These are phyloP conservation scores for Wickerhamomyces rabaulensis DNA, from an alignment of 805 yeast species.

Conservation along the genomic window DNA sequence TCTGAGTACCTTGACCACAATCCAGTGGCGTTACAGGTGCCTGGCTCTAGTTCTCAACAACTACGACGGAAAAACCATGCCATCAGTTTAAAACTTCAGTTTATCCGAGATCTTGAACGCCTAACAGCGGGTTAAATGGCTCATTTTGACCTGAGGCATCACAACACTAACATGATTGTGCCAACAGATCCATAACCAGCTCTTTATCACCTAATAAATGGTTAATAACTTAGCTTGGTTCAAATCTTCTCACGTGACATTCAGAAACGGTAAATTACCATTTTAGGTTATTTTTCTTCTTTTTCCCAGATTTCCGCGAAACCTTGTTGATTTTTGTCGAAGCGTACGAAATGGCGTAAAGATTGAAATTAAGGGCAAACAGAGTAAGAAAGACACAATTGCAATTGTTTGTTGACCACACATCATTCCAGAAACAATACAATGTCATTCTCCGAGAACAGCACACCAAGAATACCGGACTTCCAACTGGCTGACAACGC, in stretches of 20 bases:
- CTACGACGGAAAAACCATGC: too few species aligned
- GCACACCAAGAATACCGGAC: constrained; percentile 59
- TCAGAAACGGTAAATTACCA: neutral
- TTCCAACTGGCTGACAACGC: constrained; percentile 77
- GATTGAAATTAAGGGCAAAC: neutral
- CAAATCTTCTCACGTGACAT: neutral
- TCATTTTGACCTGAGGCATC: too few species aligned
- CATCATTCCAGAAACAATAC: neutral
- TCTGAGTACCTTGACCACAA: too few species aligned
- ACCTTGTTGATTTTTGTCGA: neutral
- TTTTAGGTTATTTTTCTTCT: neutral
- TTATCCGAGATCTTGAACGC: too few species aligned
- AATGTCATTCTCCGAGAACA: constrained; percentile 11
- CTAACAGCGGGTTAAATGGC: too few species aligned
- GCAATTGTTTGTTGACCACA: neutral
- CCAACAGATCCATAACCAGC: too few species aligned
- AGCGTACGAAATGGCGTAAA: neutral
- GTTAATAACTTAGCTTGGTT: too few species aligned
- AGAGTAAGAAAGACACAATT: neutral
- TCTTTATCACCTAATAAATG: too few species aligned
- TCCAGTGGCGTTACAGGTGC: too few species aligned
- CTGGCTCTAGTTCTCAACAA: too few species aligned
- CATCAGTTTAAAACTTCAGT: too few species aligned
- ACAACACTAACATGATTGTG: too few species aligned
- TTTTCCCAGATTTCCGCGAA: neutral